Base-by-base conservation (phyloP, 129 eudicot genomes). In the Arctium minus region DNA sequence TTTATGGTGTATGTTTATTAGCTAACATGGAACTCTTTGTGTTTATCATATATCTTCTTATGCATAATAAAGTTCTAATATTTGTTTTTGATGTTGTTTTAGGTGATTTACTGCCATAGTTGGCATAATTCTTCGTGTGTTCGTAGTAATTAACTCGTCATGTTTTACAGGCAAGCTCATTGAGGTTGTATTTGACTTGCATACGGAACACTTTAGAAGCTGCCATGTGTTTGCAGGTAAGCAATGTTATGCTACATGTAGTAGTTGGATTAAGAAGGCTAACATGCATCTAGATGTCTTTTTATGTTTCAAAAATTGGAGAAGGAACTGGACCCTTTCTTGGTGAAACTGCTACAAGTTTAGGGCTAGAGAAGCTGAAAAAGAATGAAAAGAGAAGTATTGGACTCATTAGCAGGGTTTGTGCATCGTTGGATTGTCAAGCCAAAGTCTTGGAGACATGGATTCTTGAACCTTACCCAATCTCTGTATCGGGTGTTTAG, bases 191-290 rank as follows among this genome's bases (percentile, higher is more conserved):
- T 79, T 68, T 94, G 76, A 89, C 91, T 77, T 94, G 98, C 86
- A 90, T 94, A 70, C 87, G 97, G 18, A 94, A 92, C 90, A 94
- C 98, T 78, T 94, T 94, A 22, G 98, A 94, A 72, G 98, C 94
- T 69, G 97, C 98, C 44, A 81, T 94, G 94, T 94, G 96, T 87
- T 81, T 91, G 75, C 91, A 90, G 93, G 91, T 90, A 48, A 18
- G 73, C 46, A 53, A 53, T 33, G 80, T 17, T 53, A 76, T 36
- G 42, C 36, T 9, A 6, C 44, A 65, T 60, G 42, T 75, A 32
- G 15, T 3, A 75, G 68, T 40, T 70, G 31, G 69, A 46, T 46
- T 18, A 11, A 67, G 1, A 67, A 60, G 27, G 67, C 8, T 67
- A 67, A 12, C 42, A 50, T 42, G 60, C 48, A 32, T 68, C 2